Evolutionary conservation across 805 yeast species (phyloP).

Genomic region (Komagataella kurtzmanii): DNA sequence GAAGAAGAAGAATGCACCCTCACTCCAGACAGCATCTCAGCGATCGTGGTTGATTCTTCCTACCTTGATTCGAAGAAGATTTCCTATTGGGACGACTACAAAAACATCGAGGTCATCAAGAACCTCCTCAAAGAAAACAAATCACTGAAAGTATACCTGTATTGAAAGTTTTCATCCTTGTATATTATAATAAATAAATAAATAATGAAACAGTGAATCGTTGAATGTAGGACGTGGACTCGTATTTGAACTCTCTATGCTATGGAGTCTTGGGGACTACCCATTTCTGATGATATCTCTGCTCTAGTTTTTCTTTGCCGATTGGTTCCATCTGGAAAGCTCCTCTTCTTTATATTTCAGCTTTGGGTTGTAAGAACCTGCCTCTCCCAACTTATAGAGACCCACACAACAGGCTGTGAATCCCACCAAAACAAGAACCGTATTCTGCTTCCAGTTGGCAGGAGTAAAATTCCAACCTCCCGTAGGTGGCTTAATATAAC

Average conservation of each 20-base stretch:
- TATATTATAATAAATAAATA: background rate
- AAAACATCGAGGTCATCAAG: conserved; percentile 27
- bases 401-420: conserved; percentile 19
- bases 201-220: background rate
- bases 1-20: conserved; percentile 28
- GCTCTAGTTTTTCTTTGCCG: conserved; percentile 22
- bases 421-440: conserved; percentile 24
- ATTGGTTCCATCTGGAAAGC: conserved; percentile 30
- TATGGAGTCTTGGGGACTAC: background rate
- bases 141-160: conserved; percentile 39
- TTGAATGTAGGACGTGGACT: background rate
- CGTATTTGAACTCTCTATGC: background rate
- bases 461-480: conserved; percentile 50
- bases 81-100: conserved; percentile 44
- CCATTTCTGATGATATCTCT: background rate
- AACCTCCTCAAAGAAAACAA: conserved; percentile 18
- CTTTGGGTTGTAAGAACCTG: conserved; percentile 20
- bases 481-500: conserved; percentile 26
- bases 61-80: conserved; percentile 49
- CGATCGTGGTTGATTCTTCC: conserved; percentile 46
- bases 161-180: conserved; percentile 13
- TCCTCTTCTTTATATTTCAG: conserved; percentile 23
- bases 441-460: conserved; percentile 31
- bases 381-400: conserved; percentile 23
- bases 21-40: conserved; percentile 28